Evolutionary conservation across 192 early-diverging fungal species (phyloP).

Genomic region (Coemansia guatemalensis): DNA sequence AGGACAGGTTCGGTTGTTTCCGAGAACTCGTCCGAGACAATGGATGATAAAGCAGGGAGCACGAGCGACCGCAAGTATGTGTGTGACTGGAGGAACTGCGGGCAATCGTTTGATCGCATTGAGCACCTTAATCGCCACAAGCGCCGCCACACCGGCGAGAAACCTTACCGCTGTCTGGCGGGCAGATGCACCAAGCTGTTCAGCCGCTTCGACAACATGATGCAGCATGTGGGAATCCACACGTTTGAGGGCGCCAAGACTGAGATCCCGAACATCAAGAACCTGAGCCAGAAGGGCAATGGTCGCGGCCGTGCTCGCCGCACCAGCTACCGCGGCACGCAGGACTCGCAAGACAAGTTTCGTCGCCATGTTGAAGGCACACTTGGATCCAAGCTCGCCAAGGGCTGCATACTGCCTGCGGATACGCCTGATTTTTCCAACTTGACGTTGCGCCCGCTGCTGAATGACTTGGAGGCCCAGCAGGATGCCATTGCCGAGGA

Average conservation of each 20-base stretch:
- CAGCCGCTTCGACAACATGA: conserved; percentile 80
- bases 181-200: conserved; percentile 65
- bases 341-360: conserved; percentile 46
- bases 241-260: conserved; percentile 48
- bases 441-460: conserved; percentile 50
- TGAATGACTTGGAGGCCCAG: conserved; percentile 15
- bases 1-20: conserved; percentile 31
- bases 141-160: conserved; percentile 61
- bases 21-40: conserved; percentile 12
- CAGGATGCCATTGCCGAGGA: conserved; percentile 14
- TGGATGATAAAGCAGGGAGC: conserved; percentile 10
- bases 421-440: conserved; percentile 51
- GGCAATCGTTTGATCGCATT: conserved; percentile 67
- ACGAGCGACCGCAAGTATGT: conserved; percentile 44
- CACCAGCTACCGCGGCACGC: conserved; percentile 46
- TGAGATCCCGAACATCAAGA: conserved; percentile 55
- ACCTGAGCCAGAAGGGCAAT: conserved; percentile 45
- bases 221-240: conserved; percentile 78
- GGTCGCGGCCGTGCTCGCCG: conserved; percentile 54
- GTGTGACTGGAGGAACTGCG: conserved; percentile 51
- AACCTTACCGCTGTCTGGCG: conserved; percentile 73
- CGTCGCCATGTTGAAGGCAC: conserved; percentile 43
- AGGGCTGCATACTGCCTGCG: conserved; percentile 45
- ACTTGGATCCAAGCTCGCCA: conserved; percentile 33
- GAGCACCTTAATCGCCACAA: conserved; percentile 79